Conservation (phyloP, 1,139 yeast species). For the Magnusiomyces tetraspermus region DNA sequence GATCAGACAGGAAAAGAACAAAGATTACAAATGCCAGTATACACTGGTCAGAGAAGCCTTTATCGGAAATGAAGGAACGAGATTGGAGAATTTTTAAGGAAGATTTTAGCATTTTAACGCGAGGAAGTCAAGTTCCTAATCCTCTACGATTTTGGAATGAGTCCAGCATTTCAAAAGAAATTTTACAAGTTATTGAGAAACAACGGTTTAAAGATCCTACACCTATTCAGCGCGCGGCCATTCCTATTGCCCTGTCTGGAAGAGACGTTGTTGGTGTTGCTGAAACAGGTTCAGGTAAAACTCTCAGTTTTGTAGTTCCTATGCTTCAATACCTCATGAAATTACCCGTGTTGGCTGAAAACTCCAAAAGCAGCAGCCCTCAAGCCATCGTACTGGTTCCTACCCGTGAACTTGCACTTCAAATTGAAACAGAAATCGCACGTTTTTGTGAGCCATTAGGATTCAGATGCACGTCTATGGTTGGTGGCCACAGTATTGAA, state of each 20-base stretch:
- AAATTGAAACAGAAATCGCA: conserved; percentile 58
- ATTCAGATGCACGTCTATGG: conserved; percentile 54
- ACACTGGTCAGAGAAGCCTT: conserved; percentile 66
- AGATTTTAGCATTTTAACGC: conserved; percentile 58
- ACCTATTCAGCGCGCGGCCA: conserved; percentile 81
- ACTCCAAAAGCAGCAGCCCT: conserved; percentile 48
- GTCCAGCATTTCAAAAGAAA: conserved; percentile 39
- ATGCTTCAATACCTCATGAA: conserved; percentile 49
- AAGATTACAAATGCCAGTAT: conserved; percentile 24
- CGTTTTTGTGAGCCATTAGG: conserved; percentile 41
- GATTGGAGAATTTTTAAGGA: conserved; percentile 89
- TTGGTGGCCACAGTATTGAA: conserved; percentile 85
- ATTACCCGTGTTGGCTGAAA: conserved; percentile 35
- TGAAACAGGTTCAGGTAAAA: conserved; percentile 94
- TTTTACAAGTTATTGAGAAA: conserved; percentile 35
- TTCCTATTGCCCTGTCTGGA: conserved; percentile 56
- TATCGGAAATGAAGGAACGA: conserved; percentile 58
- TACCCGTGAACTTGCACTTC: conserved; percentile 87
- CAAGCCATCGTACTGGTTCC: conserved; percentile 71
- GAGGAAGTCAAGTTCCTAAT: conserved; percentile 43
- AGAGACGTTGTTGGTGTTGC: conserved; percentile 84
- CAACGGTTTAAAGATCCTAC: conserved; percentile 60
- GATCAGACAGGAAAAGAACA: not conserved
- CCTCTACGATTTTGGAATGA: conserved; percentile 76
- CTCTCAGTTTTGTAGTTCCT: conserved; percentile 75